Conservation (phyloP, 129 eudicot species). For the Erigeron canadensis region DNA sequence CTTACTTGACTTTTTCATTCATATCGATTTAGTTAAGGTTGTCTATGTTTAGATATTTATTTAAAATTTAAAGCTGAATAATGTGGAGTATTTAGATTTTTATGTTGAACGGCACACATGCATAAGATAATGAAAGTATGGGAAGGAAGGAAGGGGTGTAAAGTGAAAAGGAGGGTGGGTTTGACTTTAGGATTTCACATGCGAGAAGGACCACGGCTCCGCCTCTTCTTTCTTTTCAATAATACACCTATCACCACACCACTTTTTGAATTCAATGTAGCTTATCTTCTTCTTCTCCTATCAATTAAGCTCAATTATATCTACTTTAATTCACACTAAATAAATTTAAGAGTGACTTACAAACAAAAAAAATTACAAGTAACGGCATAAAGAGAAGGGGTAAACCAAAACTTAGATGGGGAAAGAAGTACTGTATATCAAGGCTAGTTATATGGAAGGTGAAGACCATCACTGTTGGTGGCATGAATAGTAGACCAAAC, state of each 20-base stretch:
- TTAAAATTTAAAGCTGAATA: not conserved
- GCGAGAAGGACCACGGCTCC: conserved; percentile 36
- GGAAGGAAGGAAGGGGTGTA: conserved; percentile 28
- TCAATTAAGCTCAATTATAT: not conserved
- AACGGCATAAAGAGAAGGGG: too few species aligned
- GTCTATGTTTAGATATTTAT: too few species aligned
- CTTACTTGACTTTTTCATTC: too few species aligned
- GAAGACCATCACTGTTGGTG: too few species aligned
- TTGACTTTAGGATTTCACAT: conserved; percentile 38
- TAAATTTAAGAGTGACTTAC: too few species aligned
- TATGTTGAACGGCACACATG: conserved; percentile 1
- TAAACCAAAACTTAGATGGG: too few species aligned
- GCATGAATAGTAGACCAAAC: too few species aligned
- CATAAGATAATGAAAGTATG: conserved; percentile 23
- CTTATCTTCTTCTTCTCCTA: not conserved
- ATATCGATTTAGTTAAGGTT: too few species aligned
- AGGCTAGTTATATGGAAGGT: too few species aligned
- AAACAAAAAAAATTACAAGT: too few species aligned
- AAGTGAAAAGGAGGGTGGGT: conserved; percentile 27
- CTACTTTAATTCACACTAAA: not conserved
- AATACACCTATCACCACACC: conserved; percentile 25
- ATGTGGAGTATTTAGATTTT: not conserved
- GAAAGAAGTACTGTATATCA: too few species aligned
- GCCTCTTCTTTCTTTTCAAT: conserved; percentile 18
- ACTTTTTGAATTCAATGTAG: conserved; percentile 45